Conservation (phyloP, 2,329 filamentous ascomycete genomes). For the Cladosporium oxysporum region DNA sequence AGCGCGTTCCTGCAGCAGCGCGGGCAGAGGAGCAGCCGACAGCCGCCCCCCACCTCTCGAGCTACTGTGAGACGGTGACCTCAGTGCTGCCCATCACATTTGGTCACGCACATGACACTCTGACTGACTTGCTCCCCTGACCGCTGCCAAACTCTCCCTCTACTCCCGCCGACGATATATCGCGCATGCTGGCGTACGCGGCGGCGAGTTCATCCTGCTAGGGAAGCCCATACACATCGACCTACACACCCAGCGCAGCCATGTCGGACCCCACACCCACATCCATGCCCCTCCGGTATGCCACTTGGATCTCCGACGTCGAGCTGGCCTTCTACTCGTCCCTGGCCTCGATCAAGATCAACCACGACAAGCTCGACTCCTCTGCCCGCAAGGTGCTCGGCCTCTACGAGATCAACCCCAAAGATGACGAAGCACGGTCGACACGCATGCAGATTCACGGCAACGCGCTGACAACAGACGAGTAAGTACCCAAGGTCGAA, state of each 20-base stretch:
- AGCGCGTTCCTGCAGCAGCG: neutral
- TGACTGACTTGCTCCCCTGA: neutral
- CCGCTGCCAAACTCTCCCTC: neutral
- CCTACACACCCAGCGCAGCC: neutral
- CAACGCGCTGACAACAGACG: conserved; percentile 78
- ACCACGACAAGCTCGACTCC: conserved; percentile 95
- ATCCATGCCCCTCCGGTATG: conserved; percentile 63
- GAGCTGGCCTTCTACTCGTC: conserved; percentile 93
- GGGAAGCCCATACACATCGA: neutral
- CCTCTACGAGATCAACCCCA: conserved; percentile 79
- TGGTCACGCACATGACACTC: neutral
- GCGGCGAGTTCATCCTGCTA: neutral
- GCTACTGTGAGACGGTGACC: conserved; percentile 2
- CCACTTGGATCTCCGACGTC: conserved; percentile 89
- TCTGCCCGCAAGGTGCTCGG: conserved; percentile 84
- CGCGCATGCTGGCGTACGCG: neutral
- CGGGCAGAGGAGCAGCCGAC: neutral
- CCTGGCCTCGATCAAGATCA: conserved; percentile 90
- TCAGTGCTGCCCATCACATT: neutral
- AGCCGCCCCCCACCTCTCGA: neutral
- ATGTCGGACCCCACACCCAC: conserved; percentile 8
- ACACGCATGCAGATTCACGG: conserved; percentile 89
- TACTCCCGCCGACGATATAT: neutral
- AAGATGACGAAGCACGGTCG: conserved; percentile 71
- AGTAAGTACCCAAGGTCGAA: conserved; percentile 58